These are phyloP conservation scores for Sporisorium iseilematis-ciliati DNA, from an alignment of 1,284 basidiomycete genomes.

Conservation along the genomic window DNA sequence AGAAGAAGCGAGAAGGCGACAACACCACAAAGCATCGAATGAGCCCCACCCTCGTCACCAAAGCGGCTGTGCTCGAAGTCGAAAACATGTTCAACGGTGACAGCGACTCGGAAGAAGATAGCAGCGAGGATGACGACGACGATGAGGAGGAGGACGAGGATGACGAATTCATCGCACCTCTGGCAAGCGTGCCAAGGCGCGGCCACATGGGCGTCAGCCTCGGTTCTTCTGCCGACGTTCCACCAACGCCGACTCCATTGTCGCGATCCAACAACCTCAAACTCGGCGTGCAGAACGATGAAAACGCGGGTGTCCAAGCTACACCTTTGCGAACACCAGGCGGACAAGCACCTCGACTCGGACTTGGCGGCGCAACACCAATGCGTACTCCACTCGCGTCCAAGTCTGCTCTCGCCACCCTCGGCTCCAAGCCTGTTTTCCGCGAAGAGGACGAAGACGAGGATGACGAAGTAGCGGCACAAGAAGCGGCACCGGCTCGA, in stretches of 20 bases:
- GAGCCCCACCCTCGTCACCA: constrained; percentile 63
- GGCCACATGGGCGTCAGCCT: constrained; percentile 25
- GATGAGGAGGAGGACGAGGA: constrained; percentile 42
- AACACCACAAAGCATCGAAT: constrained; percentile 36
- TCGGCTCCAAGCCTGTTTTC: constrained; percentile 37
- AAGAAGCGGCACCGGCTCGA: background rate
- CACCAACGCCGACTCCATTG: constrained; percentile 53
- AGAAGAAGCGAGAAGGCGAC: constrained; percentile 45
- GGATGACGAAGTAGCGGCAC: constrained; percentile 34
- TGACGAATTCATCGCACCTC: constrained; percentile 33
- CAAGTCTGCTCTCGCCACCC: constrained; percentile 20
- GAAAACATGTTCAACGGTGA: constrained; percentile 67
- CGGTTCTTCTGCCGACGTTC: constrained; percentile 44
- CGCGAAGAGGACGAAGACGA: constrained; percentile 56
- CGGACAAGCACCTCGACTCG: constrained; percentile 17
- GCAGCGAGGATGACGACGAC: constrained; percentile 49
- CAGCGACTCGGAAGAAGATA: constrained; percentile 42
- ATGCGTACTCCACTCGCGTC: constrained; percentile 46
- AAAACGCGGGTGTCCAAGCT: constrained; percentile 48
- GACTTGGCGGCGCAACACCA: constrained; percentile 40
- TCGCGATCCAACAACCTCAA: constrained; percentile 25
- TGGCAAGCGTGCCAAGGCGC: constrained; percentile 23
- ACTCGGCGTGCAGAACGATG: constrained; percentile 36
- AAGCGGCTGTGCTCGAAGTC: constrained; percentile 62
- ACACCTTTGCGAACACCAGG: constrained; percentile 45